These are phyloP conservation scores for Gastrolobium bilobum DNA, from an alignment of 306 rosid species.

Conservation along the genomic window DNA sequence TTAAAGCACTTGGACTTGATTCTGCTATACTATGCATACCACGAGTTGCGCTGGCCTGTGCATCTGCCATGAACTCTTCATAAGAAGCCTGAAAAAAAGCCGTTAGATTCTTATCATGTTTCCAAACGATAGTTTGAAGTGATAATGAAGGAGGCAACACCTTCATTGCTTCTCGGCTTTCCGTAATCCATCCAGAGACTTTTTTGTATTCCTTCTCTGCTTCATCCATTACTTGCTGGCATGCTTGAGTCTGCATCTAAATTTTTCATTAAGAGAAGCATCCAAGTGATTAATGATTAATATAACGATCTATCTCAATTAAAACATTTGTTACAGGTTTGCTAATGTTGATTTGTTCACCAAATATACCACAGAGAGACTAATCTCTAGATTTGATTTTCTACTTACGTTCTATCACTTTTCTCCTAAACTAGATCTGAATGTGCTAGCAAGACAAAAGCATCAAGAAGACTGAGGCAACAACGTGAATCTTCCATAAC, in stretches of 20 bases:
- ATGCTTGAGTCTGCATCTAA: conserved; percentile 83
- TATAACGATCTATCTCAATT: conserved; percentile 4
- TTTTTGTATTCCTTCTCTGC: conserved; percentile 79
- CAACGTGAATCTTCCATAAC: conserved; percentile 2
- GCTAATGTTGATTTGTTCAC: conserved; percentile 1
- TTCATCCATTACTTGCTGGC: conserved; percentile 77
- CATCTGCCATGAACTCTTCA: conserved; percentile 79
- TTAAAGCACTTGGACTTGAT: not conserved
- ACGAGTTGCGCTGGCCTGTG: conserved; percentile 73
- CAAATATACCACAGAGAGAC: not conserved
- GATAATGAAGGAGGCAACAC: conserved; percentile 48
- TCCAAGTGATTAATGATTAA: conserved; percentile 9
- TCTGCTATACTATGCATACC: conserved; percentile 57
- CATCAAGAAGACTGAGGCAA: not conserved
- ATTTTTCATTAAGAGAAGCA: conserved; percentile 36
- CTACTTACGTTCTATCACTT: conserved; percentile 1
- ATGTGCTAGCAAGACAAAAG: not conserved
- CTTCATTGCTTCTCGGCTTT: conserved; percentile 85
- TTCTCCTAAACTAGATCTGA: conserved; percentile 28
- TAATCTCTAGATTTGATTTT: conserved; percentile 27
- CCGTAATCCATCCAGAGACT: conserved; percentile 67
- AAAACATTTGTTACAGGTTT: not conserved
- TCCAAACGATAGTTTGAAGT: conserved; percentile 22
- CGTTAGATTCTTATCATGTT: conserved; percentile 12
- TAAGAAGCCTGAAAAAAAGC: conserved; percentile 72